phyloP scores from a whole-genome alignment of 2,329 filamentous ascomycete genomes.

The Clarireedia hainanense region DNA sequence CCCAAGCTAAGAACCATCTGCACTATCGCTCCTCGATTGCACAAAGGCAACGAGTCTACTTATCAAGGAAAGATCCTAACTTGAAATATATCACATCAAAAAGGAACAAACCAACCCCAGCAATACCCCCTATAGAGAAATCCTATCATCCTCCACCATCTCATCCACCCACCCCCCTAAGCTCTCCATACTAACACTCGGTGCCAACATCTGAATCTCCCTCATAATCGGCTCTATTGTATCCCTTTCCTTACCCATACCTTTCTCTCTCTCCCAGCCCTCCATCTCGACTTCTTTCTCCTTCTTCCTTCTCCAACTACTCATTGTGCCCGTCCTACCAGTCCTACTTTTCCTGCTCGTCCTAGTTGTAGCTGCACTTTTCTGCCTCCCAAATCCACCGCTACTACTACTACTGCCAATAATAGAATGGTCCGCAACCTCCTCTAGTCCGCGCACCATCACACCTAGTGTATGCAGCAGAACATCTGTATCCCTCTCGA shows the following conservation, averaged over 20 bases:
- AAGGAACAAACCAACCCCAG: background rate
- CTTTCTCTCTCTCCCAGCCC: background rate
- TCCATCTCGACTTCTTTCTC: background rate
- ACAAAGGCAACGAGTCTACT: too few relatives aligned
- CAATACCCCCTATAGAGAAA: background rate
- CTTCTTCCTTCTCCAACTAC: background rate
- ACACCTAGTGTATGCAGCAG: constrained; percentile 17
- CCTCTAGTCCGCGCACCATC: constrained; percentile 12
- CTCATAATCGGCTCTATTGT: background rate
- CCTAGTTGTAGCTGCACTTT: background rate
- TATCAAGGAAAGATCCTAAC: too few relatives aligned
- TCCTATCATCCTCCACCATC: background rate
- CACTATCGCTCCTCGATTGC: too few relatives aligned
- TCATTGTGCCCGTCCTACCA: background rate
- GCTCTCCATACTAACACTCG: background rate
- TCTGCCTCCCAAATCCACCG: background rate
- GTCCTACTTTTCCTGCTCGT: too few relatives aligned
- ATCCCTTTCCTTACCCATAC: background rate
- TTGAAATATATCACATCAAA: background rate
- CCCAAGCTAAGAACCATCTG: too few relatives aligned
- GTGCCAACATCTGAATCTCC: background rate
- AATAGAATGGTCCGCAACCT: background rate
- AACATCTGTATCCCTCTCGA: constrained; percentile 23
- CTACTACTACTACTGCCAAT: background rate
- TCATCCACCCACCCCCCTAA: background rate